These are phyloP conservation scores for Phoma sp. DNA, from an alignment of 2,329 filamentous ascomycete species.

Conservation along the genomic window DNA sequence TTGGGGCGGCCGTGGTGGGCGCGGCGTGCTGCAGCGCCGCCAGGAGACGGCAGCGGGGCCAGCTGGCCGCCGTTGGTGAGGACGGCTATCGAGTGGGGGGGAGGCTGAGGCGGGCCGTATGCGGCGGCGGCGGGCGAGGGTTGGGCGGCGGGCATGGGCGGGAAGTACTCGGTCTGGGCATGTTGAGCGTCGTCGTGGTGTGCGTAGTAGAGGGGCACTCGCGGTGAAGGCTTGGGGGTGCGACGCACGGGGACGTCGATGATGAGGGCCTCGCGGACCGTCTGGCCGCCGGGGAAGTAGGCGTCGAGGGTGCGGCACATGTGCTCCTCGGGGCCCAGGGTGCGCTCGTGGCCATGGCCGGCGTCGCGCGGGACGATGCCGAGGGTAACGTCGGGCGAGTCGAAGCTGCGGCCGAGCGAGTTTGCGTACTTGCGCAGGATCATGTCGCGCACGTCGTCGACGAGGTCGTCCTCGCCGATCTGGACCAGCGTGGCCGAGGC, in stretches of 20 bases:
- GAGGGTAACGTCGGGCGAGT: constrained; percentile 86
- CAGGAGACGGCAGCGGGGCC: constrained; percentile 81
- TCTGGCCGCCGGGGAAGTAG: constrained; percentile 86
- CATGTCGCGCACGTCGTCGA: constrained; percentile 92
- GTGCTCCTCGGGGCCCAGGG: constrained; percentile 83
- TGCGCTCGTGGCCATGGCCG: constrained; percentile 63
- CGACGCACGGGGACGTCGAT: constrained; percentile 83
- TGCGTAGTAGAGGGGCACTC: constrained; percentile 60
- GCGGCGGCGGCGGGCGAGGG: constrained; percentile 49
- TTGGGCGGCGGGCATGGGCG: constrained; percentile 62
- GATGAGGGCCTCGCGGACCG: constrained; percentile 84
- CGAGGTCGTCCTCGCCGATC: constrained; percentile 85
- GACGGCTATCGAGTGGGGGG: constrained; percentile 76
- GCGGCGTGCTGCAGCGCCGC: constrained; percentile 51
- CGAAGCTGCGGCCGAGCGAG: constrained; percentile 85
- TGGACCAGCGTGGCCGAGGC: constrained; percentile 87
- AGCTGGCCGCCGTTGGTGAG: constrained; percentile 76
- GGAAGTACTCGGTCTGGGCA: constrained; percentile 81
- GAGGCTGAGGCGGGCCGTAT: constrained; percentile 46
- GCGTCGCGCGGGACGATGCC: constrained; percentile 75
- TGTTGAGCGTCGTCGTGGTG: constrained; percentile 69
- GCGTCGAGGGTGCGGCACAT: constrained; percentile 79
- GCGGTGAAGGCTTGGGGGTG: constrained; percentile 82
- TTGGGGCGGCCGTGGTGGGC: constrained; percentile 65
- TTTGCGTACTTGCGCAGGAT: constrained; percentile 94